Conservation (phyloP, 768 basidiomycete species). For the Tricholoma bakamatsutake region DNA sequence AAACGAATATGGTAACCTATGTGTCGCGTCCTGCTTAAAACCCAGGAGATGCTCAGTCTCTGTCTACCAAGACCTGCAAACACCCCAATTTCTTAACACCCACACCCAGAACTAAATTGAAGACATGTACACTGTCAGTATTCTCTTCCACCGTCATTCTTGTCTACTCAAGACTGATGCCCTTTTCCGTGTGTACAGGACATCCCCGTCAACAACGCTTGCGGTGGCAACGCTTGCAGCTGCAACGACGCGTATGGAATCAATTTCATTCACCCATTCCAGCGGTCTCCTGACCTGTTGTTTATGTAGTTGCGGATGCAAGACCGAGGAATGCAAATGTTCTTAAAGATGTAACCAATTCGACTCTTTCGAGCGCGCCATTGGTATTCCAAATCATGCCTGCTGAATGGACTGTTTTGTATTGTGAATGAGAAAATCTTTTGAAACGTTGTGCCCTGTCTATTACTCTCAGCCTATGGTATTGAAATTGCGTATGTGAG, state of each 20-base stretch:
- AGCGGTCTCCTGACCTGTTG: neutral
- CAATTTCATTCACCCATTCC: neutral
- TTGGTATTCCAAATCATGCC: too few relatives aligned
- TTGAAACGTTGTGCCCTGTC: too few relatives aligned
- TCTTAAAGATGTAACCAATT: neutral
- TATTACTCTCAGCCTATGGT: neutral
- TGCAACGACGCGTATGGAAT: slow-evolving; percentile 19
- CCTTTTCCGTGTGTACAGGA: slow-evolving; percentile 11
- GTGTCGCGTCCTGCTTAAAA: neutral
- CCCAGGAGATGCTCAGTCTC: neutral
- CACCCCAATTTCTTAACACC: neutral
- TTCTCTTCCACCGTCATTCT: neutral
- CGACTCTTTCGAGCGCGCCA: neutral
- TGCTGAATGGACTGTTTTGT: neutral
- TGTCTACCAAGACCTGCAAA: neutral
- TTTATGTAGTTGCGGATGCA: slow-evolving; percentile 16
- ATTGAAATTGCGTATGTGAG: neutral
- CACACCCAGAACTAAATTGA: neutral
- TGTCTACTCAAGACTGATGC: neutral
- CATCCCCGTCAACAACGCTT: slow-evolving; percentile 25
- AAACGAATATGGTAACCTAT: neutral
- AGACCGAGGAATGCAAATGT: slow-evolving; percentile 17
- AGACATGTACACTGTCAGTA: slow-evolving; percentile 13
- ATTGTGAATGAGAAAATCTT: neutral
- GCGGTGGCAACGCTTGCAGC: slow-evolving; percentile 19